Conservation (phyloP, 192 early-diverging fungal species). For the Glomus cerebriforme region DNA sequence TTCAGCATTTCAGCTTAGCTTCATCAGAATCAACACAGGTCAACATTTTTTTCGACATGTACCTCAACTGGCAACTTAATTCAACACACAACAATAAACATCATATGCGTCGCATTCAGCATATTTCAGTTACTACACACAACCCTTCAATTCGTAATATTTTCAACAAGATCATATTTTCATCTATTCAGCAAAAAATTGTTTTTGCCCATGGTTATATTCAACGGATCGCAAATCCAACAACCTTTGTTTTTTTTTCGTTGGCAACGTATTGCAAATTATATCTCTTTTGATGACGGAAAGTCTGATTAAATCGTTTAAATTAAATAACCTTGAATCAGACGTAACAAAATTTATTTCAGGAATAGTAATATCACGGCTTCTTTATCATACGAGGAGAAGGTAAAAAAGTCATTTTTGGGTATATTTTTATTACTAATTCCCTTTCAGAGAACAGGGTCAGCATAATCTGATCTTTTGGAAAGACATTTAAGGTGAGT, state of each 20-base stretch:
- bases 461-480: too few species aligned
- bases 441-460: too few species aligned
- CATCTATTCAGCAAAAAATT: not conserved
- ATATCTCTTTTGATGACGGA: not conserved
- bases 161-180: not conserved
- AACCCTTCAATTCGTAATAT: not conserved
- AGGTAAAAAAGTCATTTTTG: not conserved
- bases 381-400: not conserved
- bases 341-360: not conserved
- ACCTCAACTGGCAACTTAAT: constrained; percentile 29
- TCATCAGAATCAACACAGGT: constrained; percentile 26
- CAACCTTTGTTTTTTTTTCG: not conserved
- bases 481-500: too few species aligned
- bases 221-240: not conserved
- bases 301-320: not conserved
- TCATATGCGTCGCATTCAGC: constrained; percentile 29
- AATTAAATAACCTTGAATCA: not conserved
- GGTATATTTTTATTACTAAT: too few species aligned
- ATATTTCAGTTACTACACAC: constrained; percentile 21
- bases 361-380: not conserved
- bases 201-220: not conserved
- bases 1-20: constrained; percentile 30
- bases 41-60: constrained; percentile 30
- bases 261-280: not conserved
- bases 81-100: constrained; percentile 31